These are phyloP conservation scores for Wickerhamomyces ciferrii DNA, from an alignment of 805 yeast species.

Conservation along the genomic window DNA sequence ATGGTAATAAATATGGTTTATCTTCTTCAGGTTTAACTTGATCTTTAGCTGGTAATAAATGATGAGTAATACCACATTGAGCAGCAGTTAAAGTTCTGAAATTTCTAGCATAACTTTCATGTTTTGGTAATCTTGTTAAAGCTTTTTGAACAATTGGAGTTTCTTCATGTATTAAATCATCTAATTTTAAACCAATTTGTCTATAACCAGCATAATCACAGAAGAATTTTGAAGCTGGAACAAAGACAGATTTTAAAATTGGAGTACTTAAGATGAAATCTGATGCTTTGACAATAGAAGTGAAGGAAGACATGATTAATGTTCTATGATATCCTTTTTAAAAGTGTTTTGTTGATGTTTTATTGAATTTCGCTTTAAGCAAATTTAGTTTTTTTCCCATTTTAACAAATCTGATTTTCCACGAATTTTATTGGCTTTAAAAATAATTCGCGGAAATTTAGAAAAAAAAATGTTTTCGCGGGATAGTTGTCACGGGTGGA, in stretches of 20 bases:
- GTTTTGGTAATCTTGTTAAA: conserved; percentile 76
- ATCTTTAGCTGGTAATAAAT: conserved; percentile 76
- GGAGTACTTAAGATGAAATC: conserved; percentile 82
- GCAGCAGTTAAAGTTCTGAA: conserved; percentile 90
- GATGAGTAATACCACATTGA: conserved; percentile 81
- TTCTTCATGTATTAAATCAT: conserved; percentile 87
- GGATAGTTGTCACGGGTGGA: background rate
- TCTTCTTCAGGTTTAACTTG: conserved; percentile 79
- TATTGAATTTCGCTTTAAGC: background rate
- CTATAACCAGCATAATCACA: conserved; percentile 84
- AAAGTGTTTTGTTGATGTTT: background rate
- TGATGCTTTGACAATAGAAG: conserved; percentile 67
- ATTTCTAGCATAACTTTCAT: conserved; percentile 84
- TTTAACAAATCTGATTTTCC: conserved; percentile 6
- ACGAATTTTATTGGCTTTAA: conserved; percentile 6
- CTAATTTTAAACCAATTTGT: conserved; percentile 86
- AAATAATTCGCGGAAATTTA: background rate
- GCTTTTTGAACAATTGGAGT: conserved; percentile 84
- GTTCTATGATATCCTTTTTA: background rate
- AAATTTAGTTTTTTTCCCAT: background rate
- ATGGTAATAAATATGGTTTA: conserved; percentile 77
- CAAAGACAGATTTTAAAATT: conserved; percentile 62
- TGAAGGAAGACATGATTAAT: conserved; percentile 49
- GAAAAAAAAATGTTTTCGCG: background rate
- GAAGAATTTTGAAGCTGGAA: conserved; percentile 78